Base-by-base conservation (phyloP, 2,329 filamentous ascomycete species). In the Sporothrix humicola region DNA sequence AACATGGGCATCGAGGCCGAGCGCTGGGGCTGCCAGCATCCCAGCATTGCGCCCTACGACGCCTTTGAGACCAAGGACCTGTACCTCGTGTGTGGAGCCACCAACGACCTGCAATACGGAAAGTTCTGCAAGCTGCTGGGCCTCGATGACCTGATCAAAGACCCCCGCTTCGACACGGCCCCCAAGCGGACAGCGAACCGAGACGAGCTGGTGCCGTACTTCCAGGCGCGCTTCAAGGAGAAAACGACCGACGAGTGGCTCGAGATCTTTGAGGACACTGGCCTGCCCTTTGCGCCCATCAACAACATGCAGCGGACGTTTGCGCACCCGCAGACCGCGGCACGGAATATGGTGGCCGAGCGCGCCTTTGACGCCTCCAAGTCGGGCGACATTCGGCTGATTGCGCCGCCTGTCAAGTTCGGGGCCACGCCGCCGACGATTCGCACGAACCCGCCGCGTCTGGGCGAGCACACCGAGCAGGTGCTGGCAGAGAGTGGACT, bases 331-430 rank as follows among this genome's bases (percentile, higher is more conserved):
- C 96, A 99, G 82, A 94, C 94, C 83, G 85, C 83, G 83, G 95
- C 95, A 23, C 88, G 96, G 73, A 88, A 91, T 74, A 99, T 99
- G 96, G 92, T 99, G 0, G 89, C 93, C 15, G 92, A 97, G 79
- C 85, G 58, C 6, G 31, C 58, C 5, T 61, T 98, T 63, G 89
- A 97, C 0, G 96, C 99, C 79, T 88, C 89, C 5, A 85, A 86
- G 7, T 98, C 95, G 81, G 96, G 96, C 0, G 88, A 91, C 0
- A 92, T 99, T 76, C 95, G 94, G 82, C 84, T 99, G 79, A 91
- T 99, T 71, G 98, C 97, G 79, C 96, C 94, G 0, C 96, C 96
- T 0, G 91, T 99, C 74, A 99, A 99, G 81, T 97, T 94, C 81
- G 97, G 94, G 4, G 90, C 95, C 77, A 92, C 92, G 37, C 90